Evolutionary conservation across 768 basidiomycete species (phyloP).

Genomic region (Cystofilobasidium bisporidii): DNA sequence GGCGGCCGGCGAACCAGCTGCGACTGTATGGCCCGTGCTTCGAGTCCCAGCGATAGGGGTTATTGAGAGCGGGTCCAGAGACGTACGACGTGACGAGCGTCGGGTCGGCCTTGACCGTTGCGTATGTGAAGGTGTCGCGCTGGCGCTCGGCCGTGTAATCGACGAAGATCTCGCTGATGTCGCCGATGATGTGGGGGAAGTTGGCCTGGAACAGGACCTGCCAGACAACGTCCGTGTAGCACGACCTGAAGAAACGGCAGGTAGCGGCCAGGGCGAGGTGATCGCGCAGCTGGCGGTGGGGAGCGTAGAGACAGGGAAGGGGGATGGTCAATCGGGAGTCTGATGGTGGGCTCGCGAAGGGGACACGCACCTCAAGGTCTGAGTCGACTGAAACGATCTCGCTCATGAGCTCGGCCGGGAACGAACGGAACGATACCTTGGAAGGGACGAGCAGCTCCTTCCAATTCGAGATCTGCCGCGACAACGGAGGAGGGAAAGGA

Average conservation of each 20-base stretch:
- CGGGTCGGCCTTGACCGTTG: background rate
- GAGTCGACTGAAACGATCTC: background rate
- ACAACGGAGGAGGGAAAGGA: no score
- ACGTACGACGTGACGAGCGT: background rate
- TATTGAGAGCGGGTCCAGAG: background rate
- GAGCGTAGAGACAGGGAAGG: no score
- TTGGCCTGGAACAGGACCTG: background rate
- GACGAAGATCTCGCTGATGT: background rate
- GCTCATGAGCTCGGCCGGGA: background rate
- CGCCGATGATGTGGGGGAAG: background rate
- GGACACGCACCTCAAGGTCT: background rate
- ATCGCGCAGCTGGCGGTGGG: conserved; percentile 3
- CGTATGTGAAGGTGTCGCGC: background rate
- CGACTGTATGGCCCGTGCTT: background rate
- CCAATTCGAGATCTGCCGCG: background rate
- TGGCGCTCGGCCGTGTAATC: background rate
- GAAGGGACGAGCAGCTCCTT: background rate
- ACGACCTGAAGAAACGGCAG: conserved; percentile 1
- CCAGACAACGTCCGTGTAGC: conserved; percentile 2
- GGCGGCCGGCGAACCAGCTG: background rate
- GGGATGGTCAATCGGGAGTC: background rate
- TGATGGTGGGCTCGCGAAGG: background rate
- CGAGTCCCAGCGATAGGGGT: background rate
- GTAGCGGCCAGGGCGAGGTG: conserved; percentile 10
- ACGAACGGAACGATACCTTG: conserved; percentile 1